Conservation (phyloP, 148 eudicot species). For the Vaccinium vitisidaea region DNA sequence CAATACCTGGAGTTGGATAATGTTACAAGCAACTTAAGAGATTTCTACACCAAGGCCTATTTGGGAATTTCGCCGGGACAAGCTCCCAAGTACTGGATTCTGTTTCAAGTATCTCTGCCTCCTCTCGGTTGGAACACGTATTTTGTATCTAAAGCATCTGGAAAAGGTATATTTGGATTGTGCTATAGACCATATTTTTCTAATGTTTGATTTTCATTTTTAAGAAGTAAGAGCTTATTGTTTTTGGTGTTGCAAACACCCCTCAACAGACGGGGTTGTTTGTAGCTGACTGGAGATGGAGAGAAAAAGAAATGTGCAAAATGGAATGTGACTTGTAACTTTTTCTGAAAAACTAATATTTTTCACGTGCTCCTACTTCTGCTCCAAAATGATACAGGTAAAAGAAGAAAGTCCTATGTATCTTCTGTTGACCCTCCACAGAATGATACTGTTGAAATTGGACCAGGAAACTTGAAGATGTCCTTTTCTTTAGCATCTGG, state of each 20-base stretch:
- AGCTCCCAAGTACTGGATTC: slow-evolving; percentile 76
- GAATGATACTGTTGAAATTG: slow-evolving; percentile 57
- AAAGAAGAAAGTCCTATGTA: slow-evolving; percentile 23
- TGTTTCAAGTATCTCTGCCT: slow-evolving; percentile 66
- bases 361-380: not conserved
- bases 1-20: slow-evolving; percentile 67
- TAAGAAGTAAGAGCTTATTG: not conserved
- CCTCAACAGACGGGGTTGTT: not conserved
- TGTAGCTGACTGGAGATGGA: not conserved
- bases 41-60: slow-evolving; percentile 66
- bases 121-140: slow-evolving; percentile 91
- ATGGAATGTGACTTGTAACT: not conserved
- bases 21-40: slow-evolving; percentile 62
- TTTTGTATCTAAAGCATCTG: slow-evolving; percentile 46
- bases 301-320: not conserved
- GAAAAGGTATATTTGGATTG: slow-evolving; percentile 36
- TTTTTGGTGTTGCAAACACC: not conserved
- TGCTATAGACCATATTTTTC: not conserved
- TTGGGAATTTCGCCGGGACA: slow-evolving; percentile 43
- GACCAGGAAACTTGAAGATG: slow-evolving; percentile 78
- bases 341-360: too few relatives aligned
- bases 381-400: slow-evolving; percentile 33
- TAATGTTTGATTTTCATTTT: not conserved
- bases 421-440: slow-evolving; percentile 28
- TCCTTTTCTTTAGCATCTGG: slow-evolving; percentile 62